A percentile compares a stretch with the other conserved stretches of the same genome.
These are phyloP conservation scores for Niebla homalea DNA, from an alignment of 495 filamentous ascomycete genomes.

Conservation along the genomic window DNA sequence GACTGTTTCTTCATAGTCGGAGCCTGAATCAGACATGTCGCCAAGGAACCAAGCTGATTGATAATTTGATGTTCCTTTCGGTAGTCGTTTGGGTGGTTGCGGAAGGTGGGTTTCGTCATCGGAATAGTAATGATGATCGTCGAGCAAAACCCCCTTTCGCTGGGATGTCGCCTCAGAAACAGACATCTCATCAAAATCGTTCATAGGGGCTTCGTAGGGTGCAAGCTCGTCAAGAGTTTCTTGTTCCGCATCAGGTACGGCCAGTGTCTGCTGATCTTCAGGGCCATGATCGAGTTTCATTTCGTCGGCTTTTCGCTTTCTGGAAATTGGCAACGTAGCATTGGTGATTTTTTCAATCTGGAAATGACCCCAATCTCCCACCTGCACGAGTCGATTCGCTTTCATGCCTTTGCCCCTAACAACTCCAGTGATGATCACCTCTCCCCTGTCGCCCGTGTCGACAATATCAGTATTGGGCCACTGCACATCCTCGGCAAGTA, in stretches of 20 bases:
- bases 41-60: slow-evolving; percentile 88
- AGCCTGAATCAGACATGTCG: slow-evolving; percentile 76
- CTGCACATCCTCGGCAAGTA: slow-evolving; percentile 71
- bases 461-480: slow-evolving; percentile 44
- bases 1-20: slow-evolving; percentile 59
- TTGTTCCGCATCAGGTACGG: slow-evolving; percentile 57
- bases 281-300: slow-evolving; percentile 54
- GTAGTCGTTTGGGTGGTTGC: slow-evolving; percentile 55
- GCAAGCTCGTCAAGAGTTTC: slow-evolving; percentile 75
- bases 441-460: slow-evolving; percentile 25
- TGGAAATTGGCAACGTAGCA: slow-evolving; percentile 42
- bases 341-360: slow-evolving; percentile 80
- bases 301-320: slow-evolving; percentile 45
- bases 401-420: slow-evolving; percentile 79
- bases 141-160: slow-evolving; percentile 73
- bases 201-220: slow-evolving; percentile 69
- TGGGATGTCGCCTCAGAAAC: slow-evolving; percentile 38
- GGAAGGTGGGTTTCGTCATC: slow-evolving; percentile 65
- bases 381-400: slow-evolving; percentile 74
- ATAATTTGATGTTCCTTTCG: slow-evolving; percentile 84
- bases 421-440: slow-evolving; percentile 69
- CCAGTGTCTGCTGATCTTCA: slow-evolving; percentile 40
- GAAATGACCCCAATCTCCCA: slow-evolving; percentile 91
- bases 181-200: slow-evolving; percentile 44
- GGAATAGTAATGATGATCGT: slow-evolving; percentile 96